These are phyloP conservation scores for Arabis alpina DNA, from an alignment of 345 rosid species.

Conservation along the genomic window DNA sequence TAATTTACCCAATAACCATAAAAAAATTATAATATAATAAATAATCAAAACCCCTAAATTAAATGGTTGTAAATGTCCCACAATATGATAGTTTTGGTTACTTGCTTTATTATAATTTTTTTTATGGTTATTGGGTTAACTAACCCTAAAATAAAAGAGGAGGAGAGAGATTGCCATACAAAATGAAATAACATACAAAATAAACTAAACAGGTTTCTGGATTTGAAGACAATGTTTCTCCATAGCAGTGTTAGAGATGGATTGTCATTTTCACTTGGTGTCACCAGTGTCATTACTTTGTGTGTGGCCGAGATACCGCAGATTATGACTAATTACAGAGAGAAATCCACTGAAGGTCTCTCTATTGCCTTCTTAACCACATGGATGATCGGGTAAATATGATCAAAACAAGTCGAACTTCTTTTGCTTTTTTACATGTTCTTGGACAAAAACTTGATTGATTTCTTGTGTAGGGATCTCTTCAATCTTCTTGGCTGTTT, in stretches of 20 bases:
- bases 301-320: constrained; percentile 85
- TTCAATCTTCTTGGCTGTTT: constrained; percentile 80
- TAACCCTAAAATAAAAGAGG: no score
- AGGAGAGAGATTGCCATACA: no score
- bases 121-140: no score
- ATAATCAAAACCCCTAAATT: no score
- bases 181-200: no score
- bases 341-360: constrained; percentile 78
- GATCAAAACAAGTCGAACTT: neutral
- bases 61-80: no score
- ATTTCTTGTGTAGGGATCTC: constrained; percentile 60
- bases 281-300: constrained; percentile 79
- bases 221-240: constrained; percentile 31
- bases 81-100: no score
- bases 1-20: no score
- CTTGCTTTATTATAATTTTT: no score
- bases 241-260: constrained; percentile 54
- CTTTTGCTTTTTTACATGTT: neutral
- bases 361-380: constrained; percentile 76
- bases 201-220: constrained; percentile 2
- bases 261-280: constrained; percentile 59
- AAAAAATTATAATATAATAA: no score
- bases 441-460: neutral
- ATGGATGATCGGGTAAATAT: constrained; percentile 75
- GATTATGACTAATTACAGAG: constrained; percentile 67